Evolutionary conservation across 179 eudicot species (phyloP).

Genomic region (Beta corolliflora): DNA sequence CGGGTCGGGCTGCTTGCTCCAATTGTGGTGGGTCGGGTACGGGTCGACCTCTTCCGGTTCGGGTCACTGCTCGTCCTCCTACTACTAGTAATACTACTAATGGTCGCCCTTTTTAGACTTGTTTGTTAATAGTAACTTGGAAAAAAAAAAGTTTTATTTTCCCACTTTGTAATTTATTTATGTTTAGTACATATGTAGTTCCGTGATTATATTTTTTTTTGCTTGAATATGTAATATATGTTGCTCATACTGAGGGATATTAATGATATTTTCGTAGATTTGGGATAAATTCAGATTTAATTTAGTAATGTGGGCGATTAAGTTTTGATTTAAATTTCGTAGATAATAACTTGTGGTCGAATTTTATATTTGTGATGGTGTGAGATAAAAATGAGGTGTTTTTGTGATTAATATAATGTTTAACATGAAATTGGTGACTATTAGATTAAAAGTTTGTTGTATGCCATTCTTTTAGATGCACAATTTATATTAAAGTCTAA

Average conservation of each 20-base stretch:
- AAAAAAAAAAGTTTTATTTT: not conserved
- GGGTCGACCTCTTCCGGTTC: constrained; percentile 78
- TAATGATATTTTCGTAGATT: not conserved
- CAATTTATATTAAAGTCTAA: no score
- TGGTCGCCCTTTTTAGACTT: not conserved
- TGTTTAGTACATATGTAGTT: constrained; percentile 10
- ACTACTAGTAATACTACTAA: constrained; percentile 21
- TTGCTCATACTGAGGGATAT: not conserved
- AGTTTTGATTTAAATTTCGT: not conserved
- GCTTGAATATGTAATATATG: constrained; percentile 4
- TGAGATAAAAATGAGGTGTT: no score
- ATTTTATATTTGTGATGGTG: not conserved
- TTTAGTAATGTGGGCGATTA: not conserved
- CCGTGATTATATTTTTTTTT: not conserved
- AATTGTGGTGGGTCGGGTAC: constrained; percentile 94
- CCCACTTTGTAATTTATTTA: not conserved
- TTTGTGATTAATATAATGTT: no score
- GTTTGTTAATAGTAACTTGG: not conserved
- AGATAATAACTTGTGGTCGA: not conserved
- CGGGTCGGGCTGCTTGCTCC: constrained; percentile 72
- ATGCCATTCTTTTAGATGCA: not conserved
- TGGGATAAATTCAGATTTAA: not conserved
- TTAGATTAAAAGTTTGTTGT: no score
- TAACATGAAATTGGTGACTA: no score
- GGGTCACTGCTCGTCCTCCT: constrained; percentile 51